phyloP scores from a whole-genome alignment of 1,284 basidiomycete genomes.

The Leccinum huronense region DNA sequence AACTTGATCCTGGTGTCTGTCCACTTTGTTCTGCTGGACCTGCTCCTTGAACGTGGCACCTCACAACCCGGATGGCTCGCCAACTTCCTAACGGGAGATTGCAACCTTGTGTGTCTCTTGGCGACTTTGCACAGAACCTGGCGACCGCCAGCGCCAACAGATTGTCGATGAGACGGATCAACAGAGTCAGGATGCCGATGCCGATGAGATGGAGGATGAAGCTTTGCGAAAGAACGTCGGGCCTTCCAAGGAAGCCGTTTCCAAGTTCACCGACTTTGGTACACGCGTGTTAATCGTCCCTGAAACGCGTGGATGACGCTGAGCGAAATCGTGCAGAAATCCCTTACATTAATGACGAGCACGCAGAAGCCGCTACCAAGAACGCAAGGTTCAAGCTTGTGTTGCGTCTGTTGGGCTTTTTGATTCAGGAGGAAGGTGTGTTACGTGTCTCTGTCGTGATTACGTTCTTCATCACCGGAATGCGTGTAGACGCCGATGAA shows the following conservation, averaged over 20 bases:
- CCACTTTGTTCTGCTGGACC: neutral
- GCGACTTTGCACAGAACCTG: neutral
- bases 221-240: constrained; percentile 37
- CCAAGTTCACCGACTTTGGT: constrained; percentile 78
- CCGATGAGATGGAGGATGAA: constrained; percentile 44
- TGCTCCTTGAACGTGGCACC: neutral
- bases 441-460: constrained; percentile 10
- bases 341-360: constrained; percentile 69
- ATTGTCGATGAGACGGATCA: constrained; percentile 73
- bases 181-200: constrained; percentile 39
- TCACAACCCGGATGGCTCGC: neutral
- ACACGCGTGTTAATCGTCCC: constrained; percentile 33
- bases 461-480: neutral
- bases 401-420: constrained; percentile 70
- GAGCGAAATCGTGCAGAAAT: constrained; percentile 51
- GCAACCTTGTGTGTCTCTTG: neutral
- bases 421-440: constrained; percentile 58
- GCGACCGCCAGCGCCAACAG: constrained; percentile 54
- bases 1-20: neutral
- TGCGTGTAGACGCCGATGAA: constrained; percentile 57
- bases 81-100: neutral
- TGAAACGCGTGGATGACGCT: constrained; percentile 1
- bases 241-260: constrained; percentile 69
- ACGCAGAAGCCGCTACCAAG: constrained; percentile 72
- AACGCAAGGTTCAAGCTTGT: constrained; percentile 80